Evolutionary conservation across 2,329 filamentous ascomycete genomes (phyloP), one percentile per base, ranked within the genome.

Genomic region (Aspergillus sp.): DNA sequence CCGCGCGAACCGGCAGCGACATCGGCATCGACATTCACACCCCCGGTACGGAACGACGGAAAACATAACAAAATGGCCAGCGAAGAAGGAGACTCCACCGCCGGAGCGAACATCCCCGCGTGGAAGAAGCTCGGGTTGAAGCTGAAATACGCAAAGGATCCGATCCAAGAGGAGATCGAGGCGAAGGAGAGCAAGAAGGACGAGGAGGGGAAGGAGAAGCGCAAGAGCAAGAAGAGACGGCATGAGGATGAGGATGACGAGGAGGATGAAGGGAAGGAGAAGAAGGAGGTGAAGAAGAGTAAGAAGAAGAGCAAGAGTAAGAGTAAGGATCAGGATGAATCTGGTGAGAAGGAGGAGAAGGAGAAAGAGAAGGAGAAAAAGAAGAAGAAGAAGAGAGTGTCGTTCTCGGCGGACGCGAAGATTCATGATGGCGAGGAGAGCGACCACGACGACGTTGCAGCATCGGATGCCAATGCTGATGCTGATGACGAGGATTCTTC

Each of bases 391-490:
- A 88, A 89, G 70, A 86, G 84, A 4, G 87, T 90, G 9, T 83
- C 85, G 1, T 90, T 90, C 69, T 84, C 86, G 1, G 79, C 84
- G 7, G 86, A 87, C 54, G 87, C 85, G 3, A 88, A 89, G 69
- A 75, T 73, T 6, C 73, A 81, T 50, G 85, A 88, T 3, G 60
- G 54, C 36, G 59, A 60, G n/a, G 18, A 53, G 55, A 20, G 32
- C 6, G 58, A 54, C 26, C 26, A 29, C 22, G 4, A 45, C 22
- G 54, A 49, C 11, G n/a, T n/a, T 42, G 45, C 26, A 49, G 32
- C 31, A 29, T 42, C 36, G 9, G 54, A 56, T 56, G 54, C 36
- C n/a, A 54, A 59, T 56, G 54, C 36, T 24, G 57, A 59, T 36
- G 57, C 16, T 6, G 53, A 55, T 10, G 58, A 42, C 24, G 60